Evolutionary conservation across 2,329 filamentous ascomycete genomes (phyloP).

Genomic region (Apiospora pterosperma): DNA sequence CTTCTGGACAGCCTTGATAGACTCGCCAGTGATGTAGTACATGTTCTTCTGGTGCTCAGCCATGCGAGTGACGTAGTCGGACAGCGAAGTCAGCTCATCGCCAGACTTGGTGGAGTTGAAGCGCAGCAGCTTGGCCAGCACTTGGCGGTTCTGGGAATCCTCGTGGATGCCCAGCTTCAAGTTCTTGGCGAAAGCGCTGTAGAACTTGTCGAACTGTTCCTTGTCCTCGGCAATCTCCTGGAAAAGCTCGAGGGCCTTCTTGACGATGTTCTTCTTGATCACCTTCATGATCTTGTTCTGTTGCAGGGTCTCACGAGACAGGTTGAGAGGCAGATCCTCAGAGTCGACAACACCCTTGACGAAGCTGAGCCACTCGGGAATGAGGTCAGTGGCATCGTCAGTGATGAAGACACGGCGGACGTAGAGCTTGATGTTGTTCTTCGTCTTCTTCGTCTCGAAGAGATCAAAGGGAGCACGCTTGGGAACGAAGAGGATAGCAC

Average conservation of each 20-base stretch:
- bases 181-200: constrained; percentile 99
- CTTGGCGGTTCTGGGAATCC: constrained; percentile 92
- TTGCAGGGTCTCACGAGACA: constrained; percentile 99
- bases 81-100: constrained; percentile 89
- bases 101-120: constrained; percentile 99
- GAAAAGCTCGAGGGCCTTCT: constrained; percentile 99
- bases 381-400: constrained; percentile 97
- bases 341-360: constrained; percentile 99
- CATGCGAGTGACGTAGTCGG: constrained; percentile 99
- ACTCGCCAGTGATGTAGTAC: constrained; percentile 99
- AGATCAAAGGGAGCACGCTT: constrained; percentile 99
- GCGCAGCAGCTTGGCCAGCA: constrained; percentile 95
- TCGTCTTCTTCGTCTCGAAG: constrained; percentile 99
- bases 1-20: constrained; percentile 95
- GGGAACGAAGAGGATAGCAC: constrained; percentile 97
- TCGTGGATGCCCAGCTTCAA: constrained; percentile 99
- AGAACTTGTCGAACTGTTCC: constrained; percentile 99
- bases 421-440: constrained; percentile 99
- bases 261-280: constrained; percentile 99
- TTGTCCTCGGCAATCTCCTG: constrained; percentile 98
- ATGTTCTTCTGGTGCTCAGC: constrained; percentile 99
- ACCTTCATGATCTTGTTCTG: constrained; percentile 99
- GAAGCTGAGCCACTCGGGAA: constrained; percentile 98
- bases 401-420: constrained; percentile 99
- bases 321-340: constrained; percentile 97